Evolutionary conservation across 768 basidiomycete genomes (phyloP), one percentile per base, ranked within the genome.

Genomic region (Gymnopilus dilepis): DNA sequence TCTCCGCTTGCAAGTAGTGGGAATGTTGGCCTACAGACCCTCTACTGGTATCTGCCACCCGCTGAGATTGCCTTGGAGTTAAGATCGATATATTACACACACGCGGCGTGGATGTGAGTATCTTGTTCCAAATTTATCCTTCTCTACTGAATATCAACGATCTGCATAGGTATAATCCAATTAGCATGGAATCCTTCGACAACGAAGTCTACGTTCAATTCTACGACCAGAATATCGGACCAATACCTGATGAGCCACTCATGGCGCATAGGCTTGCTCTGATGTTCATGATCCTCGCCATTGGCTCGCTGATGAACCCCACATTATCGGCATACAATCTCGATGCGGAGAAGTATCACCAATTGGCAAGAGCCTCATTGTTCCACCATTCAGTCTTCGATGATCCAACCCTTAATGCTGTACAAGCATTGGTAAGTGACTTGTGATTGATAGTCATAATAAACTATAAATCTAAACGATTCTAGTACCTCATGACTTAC

Each of bases 81-180:
- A 38, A 82, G 84, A 24, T 80, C 81, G 19, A 81, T 84, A 19
- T 91, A 87, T 71, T 89, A 80, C 72, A 80, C 80, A 26, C 82
- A 86, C 67, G 90, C 86, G 30, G 84, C 86, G 56, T 90, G 88
- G 88, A 89, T 90, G 88, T 89, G 73, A 74, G 86, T 67, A 41
- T 51, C 51, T 56, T 24, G 21, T 42, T 55, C 56, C 33, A 60
- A 31, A 47, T 48, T 24, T 63, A 38, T 50, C 15, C 34, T 40
- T 58, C 26, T 19, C 26, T 30, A 38, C 55, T 67, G 54, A 68
- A 53, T 21, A 57, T 54, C 38, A 38, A 61, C 59, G 55, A 45
- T 31, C 51, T 37, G 47, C 38, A 57, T 65, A 90, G 88, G 87
- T 89, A 90, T 69, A 84, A 88, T 69, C 88, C 88, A 33, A 84